Evolutionary conservation across 2,329 filamentous ascomycete genomes (phyloP).

Genomic region (Colletotrichum abscissum): DNA sequence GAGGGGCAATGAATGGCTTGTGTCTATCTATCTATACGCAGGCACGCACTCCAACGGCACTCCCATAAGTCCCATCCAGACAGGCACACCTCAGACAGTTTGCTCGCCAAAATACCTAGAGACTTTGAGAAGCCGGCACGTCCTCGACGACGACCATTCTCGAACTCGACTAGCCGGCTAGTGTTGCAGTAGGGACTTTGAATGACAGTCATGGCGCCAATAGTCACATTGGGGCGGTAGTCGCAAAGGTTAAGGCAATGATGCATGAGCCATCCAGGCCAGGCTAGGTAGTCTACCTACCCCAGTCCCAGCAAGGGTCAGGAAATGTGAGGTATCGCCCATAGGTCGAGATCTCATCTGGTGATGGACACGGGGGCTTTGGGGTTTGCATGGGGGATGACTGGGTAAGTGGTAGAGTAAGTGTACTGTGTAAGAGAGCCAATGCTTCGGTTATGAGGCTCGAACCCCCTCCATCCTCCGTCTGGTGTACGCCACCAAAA

Average conservation of each 20-base stretch:
- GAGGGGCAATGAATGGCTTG: conserved; percentile 40
- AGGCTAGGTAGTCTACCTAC: background rate
- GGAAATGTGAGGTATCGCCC: conserved; percentile 5
- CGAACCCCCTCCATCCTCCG: background rate
- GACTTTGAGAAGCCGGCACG: background rate
- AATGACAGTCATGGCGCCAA: conserved; percentile 6
- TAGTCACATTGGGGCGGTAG: background rate
- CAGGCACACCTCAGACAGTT: background rate
- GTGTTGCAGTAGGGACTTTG: conserved; percentile 14
- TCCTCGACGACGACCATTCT: conserved; percentile 9
- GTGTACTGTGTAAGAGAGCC: background rate
- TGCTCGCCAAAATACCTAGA: background rate
- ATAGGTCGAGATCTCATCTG: conserved; percentile 10
- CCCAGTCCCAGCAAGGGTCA: background rate
- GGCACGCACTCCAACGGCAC: conserved; percentile 1
- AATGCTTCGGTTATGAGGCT: conserved; percentile 21
- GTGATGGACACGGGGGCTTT: conserved; percentile 3
- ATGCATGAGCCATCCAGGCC: background rate
- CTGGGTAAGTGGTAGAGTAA: too few species aligned
- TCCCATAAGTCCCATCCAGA: background rate
- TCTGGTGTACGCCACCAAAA: conserved; percentile 5
- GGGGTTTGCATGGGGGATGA: conserved; percentile 2
- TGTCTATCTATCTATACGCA: conserved; percentile 25
- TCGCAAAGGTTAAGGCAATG: background rate
- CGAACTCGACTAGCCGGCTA: conserved; percentile 19